Percentiles rank a stretch among this genome's conserved stretches.
phyloP scores from a whole-genome alignment of 2,329 filamentous ascomycete species.

The Rosellinia necatrix region DNA sequence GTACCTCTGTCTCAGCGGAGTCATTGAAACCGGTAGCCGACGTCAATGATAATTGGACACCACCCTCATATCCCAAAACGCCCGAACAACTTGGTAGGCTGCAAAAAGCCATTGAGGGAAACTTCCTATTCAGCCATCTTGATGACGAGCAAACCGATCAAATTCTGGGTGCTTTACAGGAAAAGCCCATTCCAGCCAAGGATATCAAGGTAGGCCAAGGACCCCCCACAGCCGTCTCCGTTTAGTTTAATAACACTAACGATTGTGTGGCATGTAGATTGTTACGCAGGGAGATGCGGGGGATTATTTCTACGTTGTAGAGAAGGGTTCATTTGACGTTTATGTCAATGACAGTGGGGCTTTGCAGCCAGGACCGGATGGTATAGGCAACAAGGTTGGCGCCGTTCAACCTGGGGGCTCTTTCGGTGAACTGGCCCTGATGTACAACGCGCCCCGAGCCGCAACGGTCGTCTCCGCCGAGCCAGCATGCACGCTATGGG shows the following conservation, averaged over 20 bases:
- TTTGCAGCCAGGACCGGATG: slow-evolving; percentile 78
- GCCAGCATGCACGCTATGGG: slow-evolving; percentile 82
- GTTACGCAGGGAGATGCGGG: slow-evolving; percentile 95
- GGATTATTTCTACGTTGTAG: slow-evolving; percentile 97
- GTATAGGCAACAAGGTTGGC: slow-evolving; percentile 81
- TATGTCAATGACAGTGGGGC: slow-evolving; percentile 81
- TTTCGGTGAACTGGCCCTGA: slow-evolving; percentile 94
- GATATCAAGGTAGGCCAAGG: slow-evolving; percentile 65
- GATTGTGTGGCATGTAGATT: slow-evolving; percentile 62
- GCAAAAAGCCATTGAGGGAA: slow-evolving; percentile 79
- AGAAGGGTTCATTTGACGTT: slow-evolving; percentile 87
- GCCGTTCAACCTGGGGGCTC: slow-evolving; percentile 86
- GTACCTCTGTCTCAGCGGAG: slow-evolving; percentile 95
- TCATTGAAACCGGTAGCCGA: slow-evolving; percentile 88
- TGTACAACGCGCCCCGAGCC: slow-evolving; percentile 97
- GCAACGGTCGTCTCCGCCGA: slow-evolving; percentile 90
- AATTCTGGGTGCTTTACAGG: slow-evolving; percentile 86
- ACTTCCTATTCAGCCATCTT: slow-evolving; percentile 92
- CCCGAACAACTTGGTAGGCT: slow-evolving; percentile 79
- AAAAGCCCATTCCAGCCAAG: slow-evolving; percentile 94
- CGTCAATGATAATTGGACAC: slow-evolving; percentile 85
- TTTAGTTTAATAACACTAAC: background rate
- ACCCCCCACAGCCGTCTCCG: background rate
- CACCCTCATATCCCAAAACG: slow-evolving; percentile 83
- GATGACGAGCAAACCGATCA: slow-evolving; percentile 91